These are phyloP conservation scores for Filosporella fistucella DNA, from an alignment of 495 filamentous ascomycete species.

Conservation along the genomic window DNA sequence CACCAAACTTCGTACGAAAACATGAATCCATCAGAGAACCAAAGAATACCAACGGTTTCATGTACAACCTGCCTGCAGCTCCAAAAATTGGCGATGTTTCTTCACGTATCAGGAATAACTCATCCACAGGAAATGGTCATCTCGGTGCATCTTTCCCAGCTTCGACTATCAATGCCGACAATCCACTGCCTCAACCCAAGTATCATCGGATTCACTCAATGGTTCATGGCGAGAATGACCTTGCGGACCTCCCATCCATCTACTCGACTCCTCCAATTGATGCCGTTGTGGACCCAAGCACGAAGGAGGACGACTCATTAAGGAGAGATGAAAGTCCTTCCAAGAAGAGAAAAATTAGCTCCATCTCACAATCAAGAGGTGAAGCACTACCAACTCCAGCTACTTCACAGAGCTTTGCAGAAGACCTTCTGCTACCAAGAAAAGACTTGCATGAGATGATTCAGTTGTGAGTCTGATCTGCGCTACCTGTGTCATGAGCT, in stretches of 20 bases:
- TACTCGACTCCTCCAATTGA: conserved; percentile 5
- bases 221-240: no score
- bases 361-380: neutral
- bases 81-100: neutral
- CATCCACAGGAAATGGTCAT: neutral
- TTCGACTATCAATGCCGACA: neutral
- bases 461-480: neutral
- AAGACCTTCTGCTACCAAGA: neutral
- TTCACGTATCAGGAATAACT: neutral
- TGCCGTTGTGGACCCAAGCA: neutral
- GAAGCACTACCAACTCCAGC: neutral
- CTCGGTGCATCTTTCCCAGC: neutral
- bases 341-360: conserved; percentile 1
- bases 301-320: neutral
- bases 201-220: no score
- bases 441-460: conserved; percentile 5
- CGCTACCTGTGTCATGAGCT: neutral
- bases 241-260: conserved; percentile 5
- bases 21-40: no score
- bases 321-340: neutral
- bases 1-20: neutral
- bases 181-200: no score
- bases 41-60: neutral
- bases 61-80: neutral
- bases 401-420: neutral